Base-by-base conservation (phyloP, 805 yeast genomes). In the Ogataea thermomethanolica region DNA sequence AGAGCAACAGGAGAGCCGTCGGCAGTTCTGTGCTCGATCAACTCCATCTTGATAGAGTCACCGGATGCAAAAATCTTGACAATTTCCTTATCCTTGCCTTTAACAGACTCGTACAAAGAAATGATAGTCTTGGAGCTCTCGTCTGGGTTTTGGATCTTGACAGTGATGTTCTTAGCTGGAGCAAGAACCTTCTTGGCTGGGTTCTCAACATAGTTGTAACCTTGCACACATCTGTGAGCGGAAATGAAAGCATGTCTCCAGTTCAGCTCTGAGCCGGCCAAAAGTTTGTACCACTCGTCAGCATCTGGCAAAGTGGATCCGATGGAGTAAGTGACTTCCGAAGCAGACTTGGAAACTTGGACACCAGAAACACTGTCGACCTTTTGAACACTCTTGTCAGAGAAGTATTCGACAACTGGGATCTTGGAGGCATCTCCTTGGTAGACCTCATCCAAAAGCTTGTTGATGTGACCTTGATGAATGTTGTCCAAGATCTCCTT, bases 171-270 rank as follows among this genome's bases (percentile, higher is more conserved):
- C 43, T 75, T 68, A 39, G 71, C 61, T 44, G 99, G 98, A 33
- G 84, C 76, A 57, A 93, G 78, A 27, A 93, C 81, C 50, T 81
- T 80, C 57, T 78, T 84, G 37, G 82, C 75, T 23, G 98, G 87
- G 66, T 90, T 93, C 29, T 78, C 60, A 49, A 79, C 82, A 56
- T 83, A 90, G 67, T 82, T 79, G 50, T 78, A 71, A 42, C 86
- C 95, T 70, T 93, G 98, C 44, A 89, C 93, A 59, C 87, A 71
- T 62, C 86, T 80, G 41, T 78, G 73, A 50, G 91, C 74, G 17
- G 90, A 71, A 49, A 93, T 71, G 65, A 93, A 79, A 24, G 98
- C 97, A 55, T 83, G 84, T 68, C 95, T 79, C 99, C 99, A 93
- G 64, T 76, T 78, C 57, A 78, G 77, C 45, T 72, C 60, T 38